phyloP scores from a whole-genome alignment of 345 rosid genomes.

The Salix viminalis region DNA sequence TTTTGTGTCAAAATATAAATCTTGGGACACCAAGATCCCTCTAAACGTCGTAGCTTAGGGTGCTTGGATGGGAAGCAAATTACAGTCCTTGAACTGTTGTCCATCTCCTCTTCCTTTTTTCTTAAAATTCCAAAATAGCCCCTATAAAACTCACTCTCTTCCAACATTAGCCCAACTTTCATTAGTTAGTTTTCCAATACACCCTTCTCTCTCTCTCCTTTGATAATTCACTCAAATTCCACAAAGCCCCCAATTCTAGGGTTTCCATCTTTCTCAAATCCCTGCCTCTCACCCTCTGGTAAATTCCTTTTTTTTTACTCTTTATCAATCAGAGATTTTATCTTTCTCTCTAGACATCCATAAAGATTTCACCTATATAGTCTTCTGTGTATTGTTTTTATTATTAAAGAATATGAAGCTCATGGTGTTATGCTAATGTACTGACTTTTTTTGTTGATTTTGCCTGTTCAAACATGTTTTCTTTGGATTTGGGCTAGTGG shows the following conservation, averaged over 20 bases:
- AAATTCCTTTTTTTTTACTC: constrained; percentile 5
- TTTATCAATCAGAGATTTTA: background rate
- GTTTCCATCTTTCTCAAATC: constrained; percentile 24
- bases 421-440: background rate
- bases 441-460: background rate
- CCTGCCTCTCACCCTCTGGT: constrained; percentile 15
- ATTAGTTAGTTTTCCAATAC: constrained; percentile 6
- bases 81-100: background rate
- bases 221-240: constrained; percentile 20
- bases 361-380: background rate
- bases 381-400: background rate
- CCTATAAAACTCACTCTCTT: background rate
- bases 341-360: background rate
- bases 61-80: background rate
- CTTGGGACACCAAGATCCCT: too few relatives aligned
- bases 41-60: background rate
- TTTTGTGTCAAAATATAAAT: too few relatives aligned
- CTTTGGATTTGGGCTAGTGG: background rate
- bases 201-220: constrained; percentile 14
- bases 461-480: background rate
- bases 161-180: constrained; percentile 8
- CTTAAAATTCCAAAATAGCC: constrained; percentile 12
- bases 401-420: background rate
- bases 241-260: constrained; percentile 39
- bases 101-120: background rate